Evolutionary conservation across 176 grass and related monocot species (phyloP).

Genomic region (Leersia perrieri): DNA sequence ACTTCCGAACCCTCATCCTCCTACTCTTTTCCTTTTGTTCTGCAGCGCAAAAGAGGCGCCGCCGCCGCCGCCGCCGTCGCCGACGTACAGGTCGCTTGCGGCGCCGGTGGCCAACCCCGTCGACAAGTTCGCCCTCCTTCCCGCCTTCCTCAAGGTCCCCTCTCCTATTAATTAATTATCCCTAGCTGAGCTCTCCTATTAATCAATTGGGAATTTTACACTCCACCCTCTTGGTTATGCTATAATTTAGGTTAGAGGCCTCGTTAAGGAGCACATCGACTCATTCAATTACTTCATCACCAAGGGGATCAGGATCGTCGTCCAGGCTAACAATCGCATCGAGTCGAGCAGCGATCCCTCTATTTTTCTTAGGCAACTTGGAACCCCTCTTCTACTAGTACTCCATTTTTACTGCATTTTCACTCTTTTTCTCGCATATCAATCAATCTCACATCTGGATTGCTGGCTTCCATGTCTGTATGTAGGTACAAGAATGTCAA

Average conservation of each 20-base stretch:
- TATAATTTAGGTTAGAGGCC: constrained; percentile 73
- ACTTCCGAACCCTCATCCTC: too few relatives aligned
- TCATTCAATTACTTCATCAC: constrained; percentile 89
- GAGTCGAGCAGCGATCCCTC: constrained; percentile 46
- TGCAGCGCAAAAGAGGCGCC: background rate
- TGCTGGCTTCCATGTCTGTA: constrained; percentile 12
- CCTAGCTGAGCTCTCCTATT: too few relatives aligned
- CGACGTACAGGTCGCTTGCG: constrained; percentile 38
- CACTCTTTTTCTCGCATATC: background rate
- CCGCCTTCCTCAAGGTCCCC: constrained; percentile 93
- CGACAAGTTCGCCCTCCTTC: constrained; percentile 75
- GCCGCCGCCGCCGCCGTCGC: too few relatives aligned
- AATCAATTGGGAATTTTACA: too few relatives aligned
- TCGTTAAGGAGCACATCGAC: constrained; percentile 87
- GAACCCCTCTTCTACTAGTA: background rate
- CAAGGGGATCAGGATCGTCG: constrained; percentile 69
- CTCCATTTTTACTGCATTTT: background rate
- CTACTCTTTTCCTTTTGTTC: background rate
- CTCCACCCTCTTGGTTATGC: too few relatives aligned
- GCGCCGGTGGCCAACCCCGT: constrained; percentile 62
- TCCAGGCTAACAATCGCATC: constrained; percentile 57
- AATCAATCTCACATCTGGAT: background rate
- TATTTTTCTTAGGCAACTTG: constrained; percentile 64
- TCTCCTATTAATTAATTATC: too few relatives aligned
- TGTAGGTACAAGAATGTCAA: constrained; percentile 57